Evolutionary conservation across 495 filamentous ascomycete species (phyloP), one percentile per base, ranked within the genome.

Genomic region (Halenospora varia): DNA sequence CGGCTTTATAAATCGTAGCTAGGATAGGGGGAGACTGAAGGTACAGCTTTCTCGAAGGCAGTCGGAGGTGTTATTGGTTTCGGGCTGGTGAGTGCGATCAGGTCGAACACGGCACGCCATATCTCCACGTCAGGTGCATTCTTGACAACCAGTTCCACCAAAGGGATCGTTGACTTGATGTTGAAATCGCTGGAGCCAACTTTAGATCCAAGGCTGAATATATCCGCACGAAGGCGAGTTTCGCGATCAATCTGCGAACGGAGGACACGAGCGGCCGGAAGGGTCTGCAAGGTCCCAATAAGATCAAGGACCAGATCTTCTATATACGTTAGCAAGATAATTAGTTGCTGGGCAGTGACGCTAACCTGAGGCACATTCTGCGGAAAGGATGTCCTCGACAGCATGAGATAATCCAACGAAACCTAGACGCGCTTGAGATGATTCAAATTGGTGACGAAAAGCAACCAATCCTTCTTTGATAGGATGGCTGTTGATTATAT

Each of bases 231-330:
- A 22, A 51, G 23, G 9, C 29, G 29, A 35, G 48, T 22, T 3
- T 23, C 20, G 24, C 48, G 48, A 23, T 23, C 48, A 26, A 19
- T 51, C 9, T n/a, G 48, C n/a, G 48, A 51, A 51, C n/a, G 48
- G 8, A 51, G 48, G 13, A 51, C n/a, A 25, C 48, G 48, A 51
- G 48, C 48, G 15, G 20, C 48, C 13, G 48, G 48, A 51, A 51
- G 10, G 48, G n/a, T 51, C 17, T 51, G 20, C 23, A 51, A 26
- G 15, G 48, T 20, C 3, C n/a, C n/a, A 24, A 24, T 26, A 26
- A 24, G 48, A 51, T 51, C 48, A 51, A 51, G 24, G 13, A 51
- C 17, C 15, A 51, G 8, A 17, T 26, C 23, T 51, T 51, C 29
- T 35, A 35, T 35, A 35, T 4, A 35, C 29, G 29, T 13, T 6